Conservation (phyloP, 306 rosid species). For the Delonix regia region DNA sequence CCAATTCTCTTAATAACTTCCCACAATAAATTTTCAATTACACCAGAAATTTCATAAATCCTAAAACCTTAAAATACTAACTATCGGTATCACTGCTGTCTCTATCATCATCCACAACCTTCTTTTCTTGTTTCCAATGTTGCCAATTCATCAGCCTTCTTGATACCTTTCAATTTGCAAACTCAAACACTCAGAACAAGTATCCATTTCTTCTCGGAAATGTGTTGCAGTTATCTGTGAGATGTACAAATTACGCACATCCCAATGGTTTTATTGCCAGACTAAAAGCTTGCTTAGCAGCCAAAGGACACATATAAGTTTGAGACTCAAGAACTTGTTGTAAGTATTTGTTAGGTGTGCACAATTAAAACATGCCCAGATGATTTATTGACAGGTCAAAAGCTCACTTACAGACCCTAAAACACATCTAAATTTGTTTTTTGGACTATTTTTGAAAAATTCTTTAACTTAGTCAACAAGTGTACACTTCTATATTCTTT, state of each 20-base stretch:
- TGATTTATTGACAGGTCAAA: background rate
- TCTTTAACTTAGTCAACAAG: background rate
- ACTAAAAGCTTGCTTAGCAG: background rate
- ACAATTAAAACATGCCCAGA: background rate
- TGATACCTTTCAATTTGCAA: background rate
- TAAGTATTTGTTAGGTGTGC: background rate
- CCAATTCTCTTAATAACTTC: background rate
- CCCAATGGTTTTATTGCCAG: background rate
- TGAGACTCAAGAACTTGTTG: background rate
- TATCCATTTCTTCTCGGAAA: background rate
- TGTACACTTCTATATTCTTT: background rate
- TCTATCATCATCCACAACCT: background rate
- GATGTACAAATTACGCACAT: background rate
- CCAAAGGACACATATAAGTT: background rate
- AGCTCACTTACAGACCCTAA: background rate
- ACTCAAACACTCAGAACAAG: background rate
- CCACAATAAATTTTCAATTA: background rate
- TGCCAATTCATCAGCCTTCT: background rate
- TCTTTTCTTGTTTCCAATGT: background rate
- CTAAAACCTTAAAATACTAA: no score
- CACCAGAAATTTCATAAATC: background rate
- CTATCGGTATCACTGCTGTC: no score
- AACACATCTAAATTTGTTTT: background rate
- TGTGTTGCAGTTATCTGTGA: background rate
- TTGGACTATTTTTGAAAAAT: background rate